Evolutionary conservation across 257 asterid species (phyloP).

Genomic region (Apocynum venetum): DNA sequence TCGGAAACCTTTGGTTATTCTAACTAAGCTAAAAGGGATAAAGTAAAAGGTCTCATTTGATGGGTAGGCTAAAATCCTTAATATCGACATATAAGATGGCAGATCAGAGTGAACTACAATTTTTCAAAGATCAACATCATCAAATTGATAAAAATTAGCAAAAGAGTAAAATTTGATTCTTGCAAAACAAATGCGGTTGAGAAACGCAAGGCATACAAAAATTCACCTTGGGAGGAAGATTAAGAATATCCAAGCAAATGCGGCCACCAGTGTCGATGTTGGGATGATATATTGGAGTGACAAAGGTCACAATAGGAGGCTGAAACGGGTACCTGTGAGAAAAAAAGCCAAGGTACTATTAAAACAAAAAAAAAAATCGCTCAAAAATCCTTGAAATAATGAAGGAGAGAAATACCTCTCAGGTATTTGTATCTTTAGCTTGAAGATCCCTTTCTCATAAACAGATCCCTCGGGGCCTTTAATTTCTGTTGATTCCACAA

Average conservation of each 20-base stretch:
- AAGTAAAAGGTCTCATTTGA: neutral
- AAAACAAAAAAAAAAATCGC: neutral
- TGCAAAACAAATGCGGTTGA: too few species aligned
- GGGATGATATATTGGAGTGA: slow-evolving; percentile 79
- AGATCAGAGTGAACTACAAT: neutral
- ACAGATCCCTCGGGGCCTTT: slow-evolving; percentile 77
- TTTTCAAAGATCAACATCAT: neutral
- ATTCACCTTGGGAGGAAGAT: slow-evolving; percentile 86
- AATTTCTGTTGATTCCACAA: slow-evolving; percentile 36
- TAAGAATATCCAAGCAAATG: slow-evolving; percentile 88
- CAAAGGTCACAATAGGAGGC: slow-evolving; percentile 77
- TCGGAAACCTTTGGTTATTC: neutral
- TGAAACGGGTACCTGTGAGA: slow-evolving; percentile 73
- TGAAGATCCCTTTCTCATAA: slow-evolving; percentile 60
- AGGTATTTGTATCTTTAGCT: slow-evolving; percentile 66
- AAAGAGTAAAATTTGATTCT: neutral
- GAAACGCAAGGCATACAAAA: neutral
- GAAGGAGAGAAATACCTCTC: slow-evolving; percentile 42
- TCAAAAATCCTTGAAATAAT: neutral
- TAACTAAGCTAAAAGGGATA: neutral
- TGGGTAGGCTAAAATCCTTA: neutral
- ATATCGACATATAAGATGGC: neutral
- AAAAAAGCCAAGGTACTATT: neutral
- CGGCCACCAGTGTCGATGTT: slow-evolving; percentile 90
- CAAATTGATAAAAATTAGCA: neutral